Evolutionary conservation across 768 basidiomycete species (phyloP), one percentile per base, ranked within the genome.

Genomic region (Lactifluus echinatus): DNA sequence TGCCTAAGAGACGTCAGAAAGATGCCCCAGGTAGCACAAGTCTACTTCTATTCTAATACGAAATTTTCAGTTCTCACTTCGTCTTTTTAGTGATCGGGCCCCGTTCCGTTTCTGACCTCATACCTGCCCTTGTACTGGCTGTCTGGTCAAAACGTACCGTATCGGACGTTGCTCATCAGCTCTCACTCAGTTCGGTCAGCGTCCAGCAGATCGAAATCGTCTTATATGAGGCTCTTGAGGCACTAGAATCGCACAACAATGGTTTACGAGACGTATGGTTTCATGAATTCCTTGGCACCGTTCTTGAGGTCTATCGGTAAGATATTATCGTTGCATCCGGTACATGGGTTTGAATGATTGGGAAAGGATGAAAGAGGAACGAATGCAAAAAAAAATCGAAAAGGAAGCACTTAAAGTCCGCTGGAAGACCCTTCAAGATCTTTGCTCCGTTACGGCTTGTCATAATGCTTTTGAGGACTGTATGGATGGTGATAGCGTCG

Each of bases 401-500:
- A 73, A 72, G 47, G 73, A 76, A 10, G 55, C 68, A 4, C 63
- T 81, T 24, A 70, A 72, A 23, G 70, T 68, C 2, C 76, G 81
- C n/a, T 84, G 81, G 78, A 74, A 74, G 62, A 76, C 77, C n/a
- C 79, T 79, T 3, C 82, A 82, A 53, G 84, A 89, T 54, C 76
- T 87, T 50, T 81, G 80, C 60, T 84, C 86, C 7, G 55, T 91
- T 15, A 69, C 71, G 21, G 79, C 85, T 0, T 82, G 77, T 57
- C 77, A 79, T 60, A 69, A 72, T 26, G 86, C 84, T 3, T 89
- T 90, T 57, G 80, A 82, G 58, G 79, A 82, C 60, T 87, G 85
- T 62, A 74, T 71, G 61, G 83, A 86, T 19, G 76, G 74, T 2
- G 78, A 79, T 55, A 72, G 68, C 19, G 85, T 85, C 63, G 84